Conservation (phyloP, 345 rosid species). For the Hevea brasiliensis region DNA sequence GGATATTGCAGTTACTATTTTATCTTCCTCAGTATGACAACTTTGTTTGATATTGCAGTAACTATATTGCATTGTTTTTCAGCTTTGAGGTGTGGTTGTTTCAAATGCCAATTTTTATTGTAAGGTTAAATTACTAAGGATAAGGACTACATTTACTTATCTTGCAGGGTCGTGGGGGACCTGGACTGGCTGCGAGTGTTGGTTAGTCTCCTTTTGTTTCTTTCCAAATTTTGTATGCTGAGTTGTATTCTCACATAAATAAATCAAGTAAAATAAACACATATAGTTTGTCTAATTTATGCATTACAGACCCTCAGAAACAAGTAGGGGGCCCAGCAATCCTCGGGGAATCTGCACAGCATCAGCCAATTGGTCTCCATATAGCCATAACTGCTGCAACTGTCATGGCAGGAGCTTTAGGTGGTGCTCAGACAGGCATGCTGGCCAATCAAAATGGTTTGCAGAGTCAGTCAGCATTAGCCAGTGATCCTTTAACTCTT, state of each 20-base stretch:
- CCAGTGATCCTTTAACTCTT: constrained; percentile 87
- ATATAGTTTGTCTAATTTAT: constrained; percentile 14
- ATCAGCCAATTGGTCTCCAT: constrained; percentile 85
- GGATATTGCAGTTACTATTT: no score
- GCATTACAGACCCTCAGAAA: constrained; percentile 56
- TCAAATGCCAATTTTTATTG: constrained; percentile 2
- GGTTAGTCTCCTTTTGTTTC: constrained; percentile 48
- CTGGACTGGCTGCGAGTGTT: constrained; percentile 56
- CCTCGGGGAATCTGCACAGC: constrained; percentile 47
- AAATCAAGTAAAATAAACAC: neutral
- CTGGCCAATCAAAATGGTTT: constrained; percentile 53
- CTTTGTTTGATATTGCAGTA: no score
- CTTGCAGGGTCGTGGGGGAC: constrained; percentile 90
- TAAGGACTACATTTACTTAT: constrained; percentile 20
- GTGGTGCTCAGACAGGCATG: constrained; percentile 60
- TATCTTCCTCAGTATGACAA: no score
- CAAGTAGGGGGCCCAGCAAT: constrained; percentile 54
- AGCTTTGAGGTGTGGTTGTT: neutral
- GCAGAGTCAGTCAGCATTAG: constrained; percentile 44
- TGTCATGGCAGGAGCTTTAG: constrained; percentile 74
- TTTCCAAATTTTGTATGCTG: neutral
- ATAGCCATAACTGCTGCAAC: constrained; percentile 76
- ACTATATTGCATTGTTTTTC: no score
- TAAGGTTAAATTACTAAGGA: constrained; percentile 10
- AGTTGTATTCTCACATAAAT: constrained; percentile 6